Conservation (phyloP, 495 filamentous ascomycete genomes). For the Xylaria longipes region DNA sequence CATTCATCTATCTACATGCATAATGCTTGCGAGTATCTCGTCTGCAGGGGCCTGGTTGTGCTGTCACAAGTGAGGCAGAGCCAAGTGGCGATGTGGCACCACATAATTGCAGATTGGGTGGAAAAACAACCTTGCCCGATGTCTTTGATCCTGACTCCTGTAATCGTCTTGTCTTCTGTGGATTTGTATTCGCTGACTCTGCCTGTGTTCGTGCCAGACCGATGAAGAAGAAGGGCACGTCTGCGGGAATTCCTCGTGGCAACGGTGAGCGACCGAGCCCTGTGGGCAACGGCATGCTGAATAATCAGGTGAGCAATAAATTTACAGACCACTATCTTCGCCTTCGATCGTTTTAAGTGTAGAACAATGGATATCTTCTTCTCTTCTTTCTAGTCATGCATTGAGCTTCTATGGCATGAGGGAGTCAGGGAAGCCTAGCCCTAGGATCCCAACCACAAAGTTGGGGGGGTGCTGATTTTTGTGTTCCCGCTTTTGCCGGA, state of each 20-base stretch:
- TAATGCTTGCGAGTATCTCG: constrained; percentile 22
- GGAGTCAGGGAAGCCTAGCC: constrained; percentile 30
- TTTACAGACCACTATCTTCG: neutral
- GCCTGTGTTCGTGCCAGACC: constrained; percentile 45
- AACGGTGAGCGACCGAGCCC: constrained; percentile 59
- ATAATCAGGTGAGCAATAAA: constrained; percentile 50
- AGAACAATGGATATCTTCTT: neutral
- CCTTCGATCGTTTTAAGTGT: neutral
- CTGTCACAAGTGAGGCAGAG: constrained; percentile 42
- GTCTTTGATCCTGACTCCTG: neutral
- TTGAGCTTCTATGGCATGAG: neutral
- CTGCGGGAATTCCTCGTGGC: constrained; percentile 57
- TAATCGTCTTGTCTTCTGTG: neutral
- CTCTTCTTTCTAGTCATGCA: neutral
- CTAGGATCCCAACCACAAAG: constrained; percentile 29
- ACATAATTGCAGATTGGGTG: constrained; percentile 38
- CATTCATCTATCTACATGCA: constrained; percentile 11
- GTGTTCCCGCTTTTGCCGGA: constrained; percentile 38
- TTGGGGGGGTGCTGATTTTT: constrained; percentile 34
- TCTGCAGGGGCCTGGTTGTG: constrained; percentile 34
- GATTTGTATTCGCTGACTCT: constrained; percentile 28
- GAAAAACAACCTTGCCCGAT: constrained; percentile 8
- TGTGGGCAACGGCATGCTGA: constrained; percentile 47
- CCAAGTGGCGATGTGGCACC: constrained; percentile 47
- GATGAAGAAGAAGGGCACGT: constrained; percentile 62